Conservation (phyloP, 805 yeast genomes). For the Ogataea pignaliae region DNA sequence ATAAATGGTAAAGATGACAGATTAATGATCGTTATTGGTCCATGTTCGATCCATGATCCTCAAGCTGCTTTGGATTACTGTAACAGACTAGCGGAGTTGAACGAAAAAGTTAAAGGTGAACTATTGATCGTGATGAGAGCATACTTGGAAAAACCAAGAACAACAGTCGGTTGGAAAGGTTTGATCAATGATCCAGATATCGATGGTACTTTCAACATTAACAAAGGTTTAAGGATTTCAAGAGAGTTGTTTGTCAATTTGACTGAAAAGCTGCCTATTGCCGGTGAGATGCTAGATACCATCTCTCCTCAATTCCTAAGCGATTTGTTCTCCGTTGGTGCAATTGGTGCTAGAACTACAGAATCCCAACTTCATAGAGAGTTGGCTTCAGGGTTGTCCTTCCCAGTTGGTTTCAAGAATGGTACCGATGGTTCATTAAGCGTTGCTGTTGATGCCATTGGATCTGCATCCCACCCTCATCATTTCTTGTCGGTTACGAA, state of each 20-base stretch:
- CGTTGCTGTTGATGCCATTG: conserved; percentile 91
- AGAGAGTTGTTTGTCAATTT: conserved; percentile 81
- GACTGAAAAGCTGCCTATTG: conserved; percentile 85
- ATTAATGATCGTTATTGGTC: conserved; percentile 86
- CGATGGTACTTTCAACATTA: conserved; percentile 87
- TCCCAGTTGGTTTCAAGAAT: conserved; percentile 98
- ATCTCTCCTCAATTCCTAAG: conserved; percentile 94
- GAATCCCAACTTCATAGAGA: conserved; percentile 98
- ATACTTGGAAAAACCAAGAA: conserved; percentile 95
- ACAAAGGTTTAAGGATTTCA: conserved; percentile 87
- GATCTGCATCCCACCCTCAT: conserved; percentile 87
- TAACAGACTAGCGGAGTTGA: conserved; percentile 50
- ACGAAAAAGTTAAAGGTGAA: conserved; percentile 66
- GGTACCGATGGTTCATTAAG: conserved; percentile 95
- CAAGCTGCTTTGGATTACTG: conserved; percentile 89
- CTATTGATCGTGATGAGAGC: conserved; percentile 93
- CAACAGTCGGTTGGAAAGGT: conserved; percentile 99
- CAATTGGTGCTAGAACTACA: conserved; percentile 98
- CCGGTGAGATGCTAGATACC: conserved; percentile 97
- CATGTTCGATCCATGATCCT: conserved; percentile 96
- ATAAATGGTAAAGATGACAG: conserved; percentile 83
- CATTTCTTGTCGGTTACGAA: conserved; percentile 97
- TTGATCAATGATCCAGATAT: conserved; percentile 95
- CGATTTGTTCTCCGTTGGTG: conserved; percentile 90
- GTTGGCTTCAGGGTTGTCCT: conserved; percentile 94